Evolutionary conservation across 192 early-diverging fungal genomes (phyloP).

Genomic region (Entomortierella chlamydospora): DNA sequence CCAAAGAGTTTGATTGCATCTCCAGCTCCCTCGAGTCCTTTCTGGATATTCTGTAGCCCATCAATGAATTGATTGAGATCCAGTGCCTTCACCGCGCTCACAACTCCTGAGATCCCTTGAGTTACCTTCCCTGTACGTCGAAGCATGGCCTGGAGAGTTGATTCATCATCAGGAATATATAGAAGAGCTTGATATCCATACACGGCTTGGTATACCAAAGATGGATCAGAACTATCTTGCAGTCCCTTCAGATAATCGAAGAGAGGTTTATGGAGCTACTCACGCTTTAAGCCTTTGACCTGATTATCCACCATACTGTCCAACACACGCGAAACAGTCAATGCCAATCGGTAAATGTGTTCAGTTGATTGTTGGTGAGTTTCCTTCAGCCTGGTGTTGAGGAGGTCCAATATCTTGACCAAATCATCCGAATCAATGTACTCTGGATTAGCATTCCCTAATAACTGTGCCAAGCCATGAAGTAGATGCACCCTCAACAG

Average conservation of each 20-base stretch:
- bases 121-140: neutral
- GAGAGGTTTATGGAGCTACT: neutral
- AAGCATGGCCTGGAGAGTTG: neutral
- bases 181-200: slow-evolving; percentile 1
- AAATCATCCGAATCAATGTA: slow-evolving; percentile 4
- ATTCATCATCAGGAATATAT: slow-evolving; percentile 4
- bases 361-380: neutral
- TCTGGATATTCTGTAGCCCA: neutral
- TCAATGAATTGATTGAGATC: neutral
- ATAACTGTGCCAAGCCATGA: neutral
- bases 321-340: slow-evolving; percentile 5
- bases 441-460: neutral
- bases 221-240: neutral
- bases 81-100: neutral
- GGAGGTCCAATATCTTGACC: neutral
- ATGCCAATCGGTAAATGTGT: neutral
- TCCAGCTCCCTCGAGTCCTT: neutral
- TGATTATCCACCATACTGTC: slow-evolving; percentile 7
- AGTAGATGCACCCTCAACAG: neutral
- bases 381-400: neutral
- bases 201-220: neutral
- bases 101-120: neutral
- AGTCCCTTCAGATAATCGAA: neutral
- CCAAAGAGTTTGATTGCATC: too few relatives aligned
- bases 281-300: neutral